Evolutionary conservation across 2,329 filamentous ascomycete genomes (phyloP), one percentile per base, ranked within the genome.

Genomic region (Neonectria coccinea): DNA sequence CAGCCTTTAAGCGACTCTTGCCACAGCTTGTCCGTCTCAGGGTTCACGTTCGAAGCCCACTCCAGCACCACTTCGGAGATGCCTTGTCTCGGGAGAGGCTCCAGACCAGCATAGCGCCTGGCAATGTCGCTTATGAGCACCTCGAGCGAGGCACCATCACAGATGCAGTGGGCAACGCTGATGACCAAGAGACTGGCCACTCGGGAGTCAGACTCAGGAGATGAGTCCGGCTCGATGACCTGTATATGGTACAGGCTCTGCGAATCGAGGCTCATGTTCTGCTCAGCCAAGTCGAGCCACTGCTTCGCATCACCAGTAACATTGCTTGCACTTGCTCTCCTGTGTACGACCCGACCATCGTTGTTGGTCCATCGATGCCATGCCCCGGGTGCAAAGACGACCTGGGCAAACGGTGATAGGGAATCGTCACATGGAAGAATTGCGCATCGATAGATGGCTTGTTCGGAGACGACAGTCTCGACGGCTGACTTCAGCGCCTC

Each of bases 121-220:
- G 64, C 56, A 16, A 79, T 75, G 52, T 79, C 77, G 25, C 72
- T 64, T 7, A 79, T 66, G 5, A 79, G 74, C 6, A 78, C 65
- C 51, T 78, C 70, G 42, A 78, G 48, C 1, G 78, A 79, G 4
- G 75, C 77, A 47, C 77, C 78, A 48, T 79, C 77, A 48, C 78
- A 79, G 14, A 79, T 75, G 25, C 77, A 78, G 64, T 79, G 78
- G 20, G 78, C 77, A 63, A 79, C 74, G 66, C 76, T 75, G 29
- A 79, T 63, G n/a, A 78, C 57, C 10, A 78, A 48, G 6, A 69
- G 52, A 10, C 51, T 48, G 33, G 29, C 31, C 25, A 22, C 22
- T n/a, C 3, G 11, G 5, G 50, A 39, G n/a, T 53, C 9, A 18
- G 29, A 18, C 7, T 52, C 16, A 5, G 25, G 2, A 25, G 25